Conservation (phyloP, 192 early-diverging fungal genomes). For the Mortierella antarctica region DNA sequence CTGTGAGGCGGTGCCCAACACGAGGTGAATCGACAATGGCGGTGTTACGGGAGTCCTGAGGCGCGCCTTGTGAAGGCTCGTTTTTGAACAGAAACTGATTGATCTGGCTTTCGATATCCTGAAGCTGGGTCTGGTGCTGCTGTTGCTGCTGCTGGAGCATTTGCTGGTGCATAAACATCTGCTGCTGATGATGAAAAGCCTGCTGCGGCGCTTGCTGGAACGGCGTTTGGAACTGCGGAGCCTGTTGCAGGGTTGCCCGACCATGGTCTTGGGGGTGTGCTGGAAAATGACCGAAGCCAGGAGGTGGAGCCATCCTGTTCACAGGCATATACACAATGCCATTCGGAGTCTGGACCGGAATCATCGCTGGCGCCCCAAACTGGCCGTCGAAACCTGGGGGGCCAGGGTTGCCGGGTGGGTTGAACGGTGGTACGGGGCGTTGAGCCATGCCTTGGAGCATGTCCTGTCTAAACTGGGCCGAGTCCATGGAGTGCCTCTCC, state of each 20-base stretch:
- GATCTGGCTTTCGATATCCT: not conserved
- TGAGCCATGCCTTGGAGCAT: not conserved
- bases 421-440: conserved; percentile 15
- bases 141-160: conserved; percentile 34
- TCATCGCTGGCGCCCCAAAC: conserved; percentile 6
- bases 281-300: conserved; percentile 40
- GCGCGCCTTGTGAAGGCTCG: not conserved
- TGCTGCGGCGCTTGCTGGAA: conserved; percentile 9
- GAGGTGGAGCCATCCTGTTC: conserved; percentile 31
- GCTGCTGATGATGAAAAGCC: conserved; percentile 18
- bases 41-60: not conserved
- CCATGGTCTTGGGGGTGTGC: conserved; percentile 11
- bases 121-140: conserved; percentile 3
- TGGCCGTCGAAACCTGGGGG: conserved; percentile 22
- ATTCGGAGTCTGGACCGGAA: conserved; percentile 16
- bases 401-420: conserved; percentile 4
- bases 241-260: conserved; percentile 2
- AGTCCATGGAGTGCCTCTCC: conserved; percentile 17
- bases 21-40: not conserved
- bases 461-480: conserved; percentile 10
- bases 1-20: conserved; percentile 7
- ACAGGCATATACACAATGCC: conserved; percentile 25
- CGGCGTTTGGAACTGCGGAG: conserved; percentile 8
- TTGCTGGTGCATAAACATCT: conserved; percentile 44
- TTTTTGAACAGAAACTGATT: conserved; percentile 24